phyloP scores from a whole-genome alignment of 176 grass and related monocot genomes.

The Phyllostachys edulis region DNA sequence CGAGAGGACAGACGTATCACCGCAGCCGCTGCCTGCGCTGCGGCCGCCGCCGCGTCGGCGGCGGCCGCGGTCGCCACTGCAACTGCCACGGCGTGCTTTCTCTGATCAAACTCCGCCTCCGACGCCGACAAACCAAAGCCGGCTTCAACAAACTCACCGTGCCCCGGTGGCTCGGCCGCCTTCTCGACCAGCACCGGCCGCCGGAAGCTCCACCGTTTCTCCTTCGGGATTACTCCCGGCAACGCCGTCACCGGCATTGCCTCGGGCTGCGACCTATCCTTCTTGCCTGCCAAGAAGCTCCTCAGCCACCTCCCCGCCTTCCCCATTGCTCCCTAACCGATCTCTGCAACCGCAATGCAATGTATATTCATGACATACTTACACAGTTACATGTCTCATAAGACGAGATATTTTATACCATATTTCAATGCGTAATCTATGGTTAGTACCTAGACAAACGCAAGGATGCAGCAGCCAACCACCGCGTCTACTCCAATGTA shows the following conservation, averaged over 20 bases:
- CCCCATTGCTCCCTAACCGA: conserved; percentile 47
- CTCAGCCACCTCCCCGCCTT: conserved; percentile 77
- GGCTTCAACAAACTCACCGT: background rate
- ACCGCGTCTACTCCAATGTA: background rate
- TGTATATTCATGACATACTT: background rate
- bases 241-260: conserved; percentile 21
- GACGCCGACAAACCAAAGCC: background rate
- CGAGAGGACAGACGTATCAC: conserved; percentile 48
- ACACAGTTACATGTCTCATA: background rate
- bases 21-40: conserved; percentile 56
- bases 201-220: conserved; percentile 82
- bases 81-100: conserved; percentile 55
- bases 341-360: background rate
- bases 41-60: conserved; percentile 54
- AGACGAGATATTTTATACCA: background rate
- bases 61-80: conserved; percentile 58
- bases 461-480: background rate
- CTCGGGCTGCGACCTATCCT: conserved; percentile 32
- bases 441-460: conserved; percentile 19
- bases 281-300: conserved; percentile 60
- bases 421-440: background rate
- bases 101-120: conserved; percentile 47
- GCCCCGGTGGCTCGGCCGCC: background rate
- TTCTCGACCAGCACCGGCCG: conserved; percentile 16
- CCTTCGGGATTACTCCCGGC: conserved; percentile 29